Base-by-base conservation (phyloP, 2,329 filamentous ascomycete species). In the Phoma sp. region DNA sequence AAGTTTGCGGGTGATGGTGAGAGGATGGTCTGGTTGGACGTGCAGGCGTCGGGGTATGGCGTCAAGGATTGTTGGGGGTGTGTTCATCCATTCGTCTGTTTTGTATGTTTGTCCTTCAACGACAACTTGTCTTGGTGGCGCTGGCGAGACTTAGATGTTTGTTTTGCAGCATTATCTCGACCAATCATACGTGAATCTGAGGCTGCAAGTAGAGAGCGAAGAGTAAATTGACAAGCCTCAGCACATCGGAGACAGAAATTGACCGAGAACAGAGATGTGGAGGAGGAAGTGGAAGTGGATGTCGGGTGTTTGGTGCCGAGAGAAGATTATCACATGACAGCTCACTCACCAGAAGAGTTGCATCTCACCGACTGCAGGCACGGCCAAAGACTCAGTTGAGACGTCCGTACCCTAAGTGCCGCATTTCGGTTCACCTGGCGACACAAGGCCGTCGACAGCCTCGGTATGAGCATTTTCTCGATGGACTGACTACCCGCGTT, bases 1-100 rank as follows among this genome's bases (percentile, higher is more conserved):
- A 59, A 99, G 88, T 68, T 92, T 86, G 35, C 95, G 88, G 10
- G 95, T 98, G 68, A 98, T 96, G 64, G 85, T 86, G 32, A 99
- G 83, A 22, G 95, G 95, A 71, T 99, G 95, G 76, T 96, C 88
- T 58, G 88, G 85, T 71, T 95, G 87, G n/a, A 96, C 84, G 76
- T 99, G 95, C n/a, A 99, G 82, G 50, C 85, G 87, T 58, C 92
- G 89, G 41, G 87, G 83, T 43, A 96, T 84, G 52, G 90, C 86
- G 21, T 86, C 81, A 43, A 92, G 79, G 60, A 99, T 93, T 51
- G 88, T 89, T 24, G 84, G 68, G 3, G 94, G 88, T 13, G 90
- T 83, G 76, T 99, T 99, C 76, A 89, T 95, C 90, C 92, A 97
- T 47, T 83, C 76, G 72, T 98, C 92, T 17, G 84, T 88, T 17